These are phyloP conservation scores for Xylaria sp. DNA, from an alignment of 2,329 filamentous ascomycete genomes.

Conservation along the genomic window DNA sequence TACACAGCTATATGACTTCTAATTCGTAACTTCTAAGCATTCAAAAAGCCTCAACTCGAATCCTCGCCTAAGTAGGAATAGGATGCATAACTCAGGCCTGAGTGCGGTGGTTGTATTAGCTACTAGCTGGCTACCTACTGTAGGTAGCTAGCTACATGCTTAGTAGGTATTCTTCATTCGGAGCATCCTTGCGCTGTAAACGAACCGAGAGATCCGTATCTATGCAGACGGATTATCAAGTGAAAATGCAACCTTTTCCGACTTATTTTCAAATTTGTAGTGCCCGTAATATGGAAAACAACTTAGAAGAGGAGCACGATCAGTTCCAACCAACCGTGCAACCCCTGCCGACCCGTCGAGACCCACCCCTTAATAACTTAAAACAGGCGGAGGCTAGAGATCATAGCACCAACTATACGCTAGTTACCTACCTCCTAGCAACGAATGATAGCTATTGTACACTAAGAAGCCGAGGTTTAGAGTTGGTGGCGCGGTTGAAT, in stretches of 20 bases:
- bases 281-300: too few relatives aligned
- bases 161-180: neutral
- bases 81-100: too few relatives aligned
- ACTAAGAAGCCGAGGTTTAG: conserved; percentile 20
- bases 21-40: too few relatives aligned
- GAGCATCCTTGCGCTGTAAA: neutral
- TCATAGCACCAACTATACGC: too few relatives aligned
- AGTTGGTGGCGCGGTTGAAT: neutral
- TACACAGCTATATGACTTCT: too few relatives aligned
- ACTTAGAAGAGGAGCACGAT: too few relatives aligned
- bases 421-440: neutral
- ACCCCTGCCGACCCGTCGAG: neutral
- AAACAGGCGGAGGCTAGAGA: neutral
- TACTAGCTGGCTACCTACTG: too few relatives aligned
- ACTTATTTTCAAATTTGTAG: too few relatives aligned
- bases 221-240: neutral
- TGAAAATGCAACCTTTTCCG: neutral
- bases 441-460: neutral
- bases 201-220: neutral
- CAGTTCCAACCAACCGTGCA: neutral
- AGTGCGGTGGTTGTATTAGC: too few relatives aligned
- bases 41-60: too few relatives aligned
- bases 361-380: neutral
- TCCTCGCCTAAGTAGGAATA: too few relatives aligned
- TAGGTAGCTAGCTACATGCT: neutral